These are phyloP conservation scores for Fragilaria crotonensis DNA, from an alignment of 108 stramenopile genomes.

Conservation along the genomic window DNA sequence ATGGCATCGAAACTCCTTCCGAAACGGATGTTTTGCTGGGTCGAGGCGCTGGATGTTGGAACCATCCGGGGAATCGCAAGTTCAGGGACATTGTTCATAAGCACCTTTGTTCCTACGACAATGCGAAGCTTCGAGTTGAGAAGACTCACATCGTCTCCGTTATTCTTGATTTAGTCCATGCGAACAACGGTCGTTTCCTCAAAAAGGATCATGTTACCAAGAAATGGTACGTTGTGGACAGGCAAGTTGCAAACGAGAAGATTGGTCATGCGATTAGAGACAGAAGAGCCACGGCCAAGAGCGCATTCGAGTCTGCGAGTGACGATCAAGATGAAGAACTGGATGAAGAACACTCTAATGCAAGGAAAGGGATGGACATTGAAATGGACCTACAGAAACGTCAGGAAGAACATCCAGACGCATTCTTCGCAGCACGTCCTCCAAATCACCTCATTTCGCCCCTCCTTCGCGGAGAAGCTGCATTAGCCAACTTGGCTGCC, in stretches of 20 bases:
- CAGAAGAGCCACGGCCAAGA: neutral
- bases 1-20: neutral
- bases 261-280: constrained; percentile 1
- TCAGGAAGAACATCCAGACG: neutral
- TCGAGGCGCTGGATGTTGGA: neutral
- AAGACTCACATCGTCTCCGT: neutral
- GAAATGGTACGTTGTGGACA: neutral
- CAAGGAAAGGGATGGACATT: neutral
- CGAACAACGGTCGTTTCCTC: neutral
- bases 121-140: neutral
- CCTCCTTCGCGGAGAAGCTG: neutral
- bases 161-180: neutral
- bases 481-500: too few species aligned
- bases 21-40: neutral
- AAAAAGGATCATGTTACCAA: neutral
- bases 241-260: neutral
- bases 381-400: neutral
- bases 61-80: constrained; percentile 1
- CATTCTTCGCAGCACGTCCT: neutral
- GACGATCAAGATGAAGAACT: neutral
- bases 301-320: neutral
- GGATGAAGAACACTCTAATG: neutral
- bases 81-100: neutral
- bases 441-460: neutral
- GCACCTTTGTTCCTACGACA: neutral